Percentiles rank a stretch among this genome's conserved stretches.
Evolutionary conservation across 108 stramenopile species (phyloP).

Genomic region (Mayamaea pseudoterrestris): DNA sequence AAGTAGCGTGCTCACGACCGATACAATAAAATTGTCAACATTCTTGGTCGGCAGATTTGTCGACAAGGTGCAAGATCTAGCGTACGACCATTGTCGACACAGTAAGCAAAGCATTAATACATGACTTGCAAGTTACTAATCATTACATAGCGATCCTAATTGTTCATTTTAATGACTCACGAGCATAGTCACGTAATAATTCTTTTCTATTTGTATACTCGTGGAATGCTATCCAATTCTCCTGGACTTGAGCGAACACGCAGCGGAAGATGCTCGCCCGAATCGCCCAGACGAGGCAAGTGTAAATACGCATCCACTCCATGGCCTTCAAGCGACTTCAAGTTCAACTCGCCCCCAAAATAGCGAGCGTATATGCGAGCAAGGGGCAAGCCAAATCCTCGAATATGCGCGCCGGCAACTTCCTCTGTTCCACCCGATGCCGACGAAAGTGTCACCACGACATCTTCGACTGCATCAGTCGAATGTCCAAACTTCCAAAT

Average conservation of each 20-base stretch:
- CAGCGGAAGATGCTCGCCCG: conserved; percentile 78
- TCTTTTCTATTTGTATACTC: neutral
- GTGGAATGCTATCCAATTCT: conserved; percentile 46
- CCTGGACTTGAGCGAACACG: conserved; percentile 63
- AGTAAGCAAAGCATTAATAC: no score
- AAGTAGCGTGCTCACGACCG: no score
- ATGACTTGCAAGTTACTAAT: no score
- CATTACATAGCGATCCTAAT: no score
- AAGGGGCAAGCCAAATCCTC: conserved; percentile 95
- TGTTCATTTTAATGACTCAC: no score
- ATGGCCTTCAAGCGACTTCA: conserved; percentile 98
- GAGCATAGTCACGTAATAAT: no score
- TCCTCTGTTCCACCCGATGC: conserved; percentile 49
- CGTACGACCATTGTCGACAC: no score
- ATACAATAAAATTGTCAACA: no score
- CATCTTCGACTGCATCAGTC: conserved; percentile 51
- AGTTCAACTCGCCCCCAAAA: conserved; percentile 94
- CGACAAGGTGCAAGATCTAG: no score
- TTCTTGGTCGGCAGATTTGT: no score
- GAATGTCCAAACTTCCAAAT: conserved; percentile 96
- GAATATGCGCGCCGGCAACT: conserved; percentile 37
- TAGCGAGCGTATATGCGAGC: conserved; percentile 94
- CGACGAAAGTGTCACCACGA: conserved; percentile 43
- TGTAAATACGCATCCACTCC: conserved; percentile 97
- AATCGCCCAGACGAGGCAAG: conserved; percentile 71